These are phyloP conservation scores for Plicaturopsis crispa DNA, from an alignment of 768 basidiomycete genomes.

Conservation along the genomic window DNA sequence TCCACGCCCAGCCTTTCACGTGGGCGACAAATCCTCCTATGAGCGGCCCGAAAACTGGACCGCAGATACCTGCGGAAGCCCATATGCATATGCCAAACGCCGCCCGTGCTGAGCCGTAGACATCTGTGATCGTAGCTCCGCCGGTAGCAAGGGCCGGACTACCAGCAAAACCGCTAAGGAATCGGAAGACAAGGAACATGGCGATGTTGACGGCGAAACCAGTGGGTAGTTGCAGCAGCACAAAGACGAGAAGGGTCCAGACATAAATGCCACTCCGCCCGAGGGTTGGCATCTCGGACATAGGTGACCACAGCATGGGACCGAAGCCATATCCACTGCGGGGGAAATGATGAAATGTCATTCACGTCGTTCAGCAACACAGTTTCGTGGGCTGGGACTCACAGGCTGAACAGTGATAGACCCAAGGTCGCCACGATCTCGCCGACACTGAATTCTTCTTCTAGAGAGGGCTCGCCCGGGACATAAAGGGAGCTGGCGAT, in stretches of 20 bases:
- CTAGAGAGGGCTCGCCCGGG: neutral
- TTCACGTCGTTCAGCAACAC: too few species aligned
- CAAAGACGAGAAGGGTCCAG: conserved; percentile 21
- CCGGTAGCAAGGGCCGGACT: conserved; percentile 25
- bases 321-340: conserved; percentile 17
- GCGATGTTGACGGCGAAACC: conserved; percentile 21
- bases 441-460: neutral
- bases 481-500: conserved; percentile 13
- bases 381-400: too few species aligned
- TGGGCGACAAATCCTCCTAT: conserved; percentile 25
- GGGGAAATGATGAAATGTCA: too few species aligned
- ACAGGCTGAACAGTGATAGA: neutral
- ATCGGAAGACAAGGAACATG: conserved; percentile 24
- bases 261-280: conserved; percentile 26
- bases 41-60: conserved; percentile 23
- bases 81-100: conserved; percentile 20
- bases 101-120: conserved; percentile 3
- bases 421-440: neutral
- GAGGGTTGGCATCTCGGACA: conserved; percentile 23
- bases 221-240: conserved; percentile 25
- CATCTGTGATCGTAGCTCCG: neutral
- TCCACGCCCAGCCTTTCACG: conserved; percentile 24
- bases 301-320: conserved; percentile 22
- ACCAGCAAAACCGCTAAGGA: conserved; percentile 10
- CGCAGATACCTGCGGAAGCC: conserved; percentile 14